Conservation (phyloP, 2,329 filamentous ascomycete species). For the Penicillium concentricum region DNA sequence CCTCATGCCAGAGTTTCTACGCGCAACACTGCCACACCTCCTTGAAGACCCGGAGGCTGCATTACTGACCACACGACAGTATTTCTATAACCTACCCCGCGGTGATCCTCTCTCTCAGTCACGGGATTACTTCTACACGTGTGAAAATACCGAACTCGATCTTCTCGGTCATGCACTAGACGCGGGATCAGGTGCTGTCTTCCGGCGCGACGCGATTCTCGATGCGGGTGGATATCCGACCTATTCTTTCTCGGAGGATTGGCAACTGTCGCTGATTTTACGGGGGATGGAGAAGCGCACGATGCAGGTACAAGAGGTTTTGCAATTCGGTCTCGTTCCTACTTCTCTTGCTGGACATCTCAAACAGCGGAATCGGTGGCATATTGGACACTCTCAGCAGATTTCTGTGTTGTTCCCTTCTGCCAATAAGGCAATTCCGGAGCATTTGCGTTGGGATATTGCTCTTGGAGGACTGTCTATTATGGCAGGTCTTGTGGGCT, state of each 20-base stretch:
- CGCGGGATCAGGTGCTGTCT: slow-evolving; percentile 36
- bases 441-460: slow-evolving; percentile 21
- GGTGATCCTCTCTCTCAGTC: slow-evolving; percentile 34
- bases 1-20: slow-evolving; percentile 35
- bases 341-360: slow-evolving; percentile 37
- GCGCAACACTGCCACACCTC: slow-evolving; percentile 38
- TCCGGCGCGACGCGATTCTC: slow-evolving; percentile 32
- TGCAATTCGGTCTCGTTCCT: slow-evolving; percentile 37
- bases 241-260: slow-evolving; percentile 37
- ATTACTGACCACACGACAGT: slow-evolving; percentile 36
- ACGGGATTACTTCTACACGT: slow-evolving; percentile 33
- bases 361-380: slow-evolving; percentile 39
- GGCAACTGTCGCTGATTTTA: slow-evolving; percentile 34
- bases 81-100: slow-evolving; percentile 34
- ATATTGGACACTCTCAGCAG: slow-evolving; percentile 35
- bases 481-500: slow-evolving; percentile 17
- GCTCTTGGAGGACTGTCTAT: slow-evolving; percentile 22
- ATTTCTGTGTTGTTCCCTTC: slow-evolving; percentile 16
- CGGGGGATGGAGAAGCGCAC: slow-evolving; percentile 30
- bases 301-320: slow-evolving; percentile 30
- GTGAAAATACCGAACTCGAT: slow-evolving; percentile 35
- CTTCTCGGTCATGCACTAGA: slow-evolving; percentile 29
- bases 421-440: slow-evolving; percentile 4
- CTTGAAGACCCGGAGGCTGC: slow-evolving; percentile 27
- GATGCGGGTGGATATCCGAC: slow-evolving; percentile 35